Conservation (phyloP, 148 eudicot species). For the Vaccinium macrocarpon region DNA sequence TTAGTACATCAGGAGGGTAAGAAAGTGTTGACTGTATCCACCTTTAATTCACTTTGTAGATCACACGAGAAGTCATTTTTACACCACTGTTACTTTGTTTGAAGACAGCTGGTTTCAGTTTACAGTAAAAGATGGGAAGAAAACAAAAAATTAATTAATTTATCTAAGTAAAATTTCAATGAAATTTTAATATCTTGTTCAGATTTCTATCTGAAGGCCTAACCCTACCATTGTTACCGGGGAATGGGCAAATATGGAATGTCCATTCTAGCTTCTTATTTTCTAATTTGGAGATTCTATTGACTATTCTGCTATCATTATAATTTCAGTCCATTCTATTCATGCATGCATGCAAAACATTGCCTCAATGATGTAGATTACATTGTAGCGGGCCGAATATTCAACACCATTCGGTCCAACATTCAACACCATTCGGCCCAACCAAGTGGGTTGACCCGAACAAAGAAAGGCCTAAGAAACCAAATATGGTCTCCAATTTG, state of each 20-base stretch:
- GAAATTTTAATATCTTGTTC: not conserved
- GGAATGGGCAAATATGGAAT: too few species aligned
- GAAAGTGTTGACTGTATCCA: constrained; percentile 7
- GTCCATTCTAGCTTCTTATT: not conserved
- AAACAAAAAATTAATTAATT: not conserved
- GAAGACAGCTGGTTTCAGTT: constrained; percentile 11
- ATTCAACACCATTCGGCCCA: not conserved
- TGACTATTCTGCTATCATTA: not conserved
- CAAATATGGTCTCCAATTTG: not conserved
- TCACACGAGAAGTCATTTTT: constrained; percentile 4
- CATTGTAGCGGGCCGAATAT: not conserved
- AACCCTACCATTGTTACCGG: too few species aligned
- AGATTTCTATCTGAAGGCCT: too few species aligned
- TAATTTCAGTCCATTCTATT: not conserved
- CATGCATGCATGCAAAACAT: not conserved
- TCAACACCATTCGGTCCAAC: not conserved
- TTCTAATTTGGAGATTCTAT: not conserved
- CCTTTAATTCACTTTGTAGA: not conserved
- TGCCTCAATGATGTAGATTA: not conserved
- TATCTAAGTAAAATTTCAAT: not conserved
- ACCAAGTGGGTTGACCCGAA: not conserved
- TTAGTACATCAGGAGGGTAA: constrained; percentile 6
- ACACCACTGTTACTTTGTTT: constrained; percentile 16
- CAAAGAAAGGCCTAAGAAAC: not conserved
- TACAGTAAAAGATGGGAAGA: not conserved